Evolutionary conservation across 2,329 filamentous ascomycete genomes (phyloP), one percentile per base, ranked within the genome.

Genomic region (Claviceps sp.): DNA sequence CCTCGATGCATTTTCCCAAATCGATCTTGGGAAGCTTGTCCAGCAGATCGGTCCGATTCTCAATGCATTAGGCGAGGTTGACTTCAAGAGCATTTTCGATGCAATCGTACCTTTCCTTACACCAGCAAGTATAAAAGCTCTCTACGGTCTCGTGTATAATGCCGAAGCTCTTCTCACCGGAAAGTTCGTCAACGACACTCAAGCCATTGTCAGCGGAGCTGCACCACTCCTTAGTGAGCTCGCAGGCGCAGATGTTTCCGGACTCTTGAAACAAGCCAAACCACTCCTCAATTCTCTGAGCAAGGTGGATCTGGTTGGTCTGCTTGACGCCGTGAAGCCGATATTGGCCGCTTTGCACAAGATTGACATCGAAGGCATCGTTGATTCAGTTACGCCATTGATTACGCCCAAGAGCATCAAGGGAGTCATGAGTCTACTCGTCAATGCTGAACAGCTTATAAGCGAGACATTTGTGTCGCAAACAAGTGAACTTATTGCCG

Each of bases 401-500:
- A 64, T 73, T 42, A 72, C 69, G 3, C 69, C 69, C 4, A 55
- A 60, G 16, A 65, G 62, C 2, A 59, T 71, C 34, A 66, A 66
- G 57, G 64, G 63, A 30, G 57, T 73, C 16, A 50, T 70, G 17
- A 58, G 45, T 4, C 59, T 73, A 4, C 55, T 73, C 5, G 61
- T 59, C 26, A 72, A 73, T 37, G 70, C 70, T 0, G 65, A 68
- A 50, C 54, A 58, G 24, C 58, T 73, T 14, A 56, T 73, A 6
- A 68, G 63, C 4, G 56, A 63, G 30, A 61, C 63, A 1, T 73
- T 73, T 56, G 68, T 73, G 6, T 61, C 64, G 19, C 68, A 73
- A 55, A 70, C 70, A 40, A 63, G 63, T 2, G 70, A 73, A 52
- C 58, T 73, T 38, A 73, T 72, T 57, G 67, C 64, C 26, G 68